Conservation (phyloP, 352 stramenopile species). For the Phytopythium chamaehyphon region DNA sequence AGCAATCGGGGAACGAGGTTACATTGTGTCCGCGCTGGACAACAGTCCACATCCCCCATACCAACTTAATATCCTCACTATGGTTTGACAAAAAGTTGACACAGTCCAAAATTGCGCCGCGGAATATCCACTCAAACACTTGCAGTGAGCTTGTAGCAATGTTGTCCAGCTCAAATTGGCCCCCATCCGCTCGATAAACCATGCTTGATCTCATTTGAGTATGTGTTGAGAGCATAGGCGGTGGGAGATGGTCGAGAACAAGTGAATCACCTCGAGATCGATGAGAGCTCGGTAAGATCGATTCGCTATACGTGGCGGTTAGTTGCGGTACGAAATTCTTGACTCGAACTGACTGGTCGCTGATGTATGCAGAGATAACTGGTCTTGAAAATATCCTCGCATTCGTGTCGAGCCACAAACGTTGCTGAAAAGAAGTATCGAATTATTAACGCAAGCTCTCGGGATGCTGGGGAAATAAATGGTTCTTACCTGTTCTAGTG, state of each 20-base stretch:
- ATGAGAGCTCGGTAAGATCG: slow-evolving; percentile 8
- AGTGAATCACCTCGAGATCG: slow-evolving; percentile 5
- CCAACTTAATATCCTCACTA: neutral
- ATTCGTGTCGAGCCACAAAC: slow-evolving; percentile 17
- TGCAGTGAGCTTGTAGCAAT: slow-evolving; percentile 1
- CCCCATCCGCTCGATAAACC: neutral
- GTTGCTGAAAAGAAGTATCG: slow-evolving; percentile 6
- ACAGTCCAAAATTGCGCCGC: neutral
- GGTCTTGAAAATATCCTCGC: slow-evolving; percentile 17
- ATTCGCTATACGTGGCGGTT: slow-evolving; percentile 15
- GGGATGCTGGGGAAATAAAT: too few species aligned
- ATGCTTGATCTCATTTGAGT: neutral
- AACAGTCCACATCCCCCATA: slow-evolving; percentile 14
- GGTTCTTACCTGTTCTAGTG: slow-evolving; percentile 3
- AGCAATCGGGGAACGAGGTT: slow-evolving; percentile 8
- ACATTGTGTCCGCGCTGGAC: slow-evolving; percentile 13
- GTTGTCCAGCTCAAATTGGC: neutral
- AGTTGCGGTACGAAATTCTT: slow-evolving; percentile 10
- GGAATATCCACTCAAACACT: slow-evolving; percentile 12
- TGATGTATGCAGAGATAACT: slow-evolving; percentile 8
- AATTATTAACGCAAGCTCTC: neutral
- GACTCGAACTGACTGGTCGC: neutral
- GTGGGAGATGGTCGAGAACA: slow-evolving; percentile 17
- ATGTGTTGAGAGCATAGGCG: neutral
- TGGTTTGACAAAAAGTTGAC: neutral